phyloP scores from a whole-genome alignment of 306 rosid species.

The Hylodesmum podocarpum region DNA sequence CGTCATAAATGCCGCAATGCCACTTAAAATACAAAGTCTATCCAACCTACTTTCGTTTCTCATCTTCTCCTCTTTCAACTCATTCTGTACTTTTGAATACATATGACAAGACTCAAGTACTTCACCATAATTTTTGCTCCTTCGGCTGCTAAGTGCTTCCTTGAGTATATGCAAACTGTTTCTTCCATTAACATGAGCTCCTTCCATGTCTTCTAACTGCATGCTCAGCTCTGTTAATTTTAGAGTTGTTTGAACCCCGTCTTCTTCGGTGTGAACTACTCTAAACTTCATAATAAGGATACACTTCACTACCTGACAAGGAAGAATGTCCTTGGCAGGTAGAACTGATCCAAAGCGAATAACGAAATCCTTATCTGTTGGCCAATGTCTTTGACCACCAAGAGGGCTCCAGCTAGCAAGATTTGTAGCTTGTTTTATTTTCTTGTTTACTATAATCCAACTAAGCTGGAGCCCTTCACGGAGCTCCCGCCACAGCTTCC shows the following conservation, averaged over 20 bases:
- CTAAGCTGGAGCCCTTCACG: constrained; percentile 64
- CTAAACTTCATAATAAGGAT: constrained; percentile 69
- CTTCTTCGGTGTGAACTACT: constrained; percentile 52
- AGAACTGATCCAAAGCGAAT: constrained; percentile 77
- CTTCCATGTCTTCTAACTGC: constrained; percentile 84
- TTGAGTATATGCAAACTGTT: constrained; percentile 66
- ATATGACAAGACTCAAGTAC: constrained; percentile 63
- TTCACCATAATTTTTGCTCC: constrained; percentile 67
- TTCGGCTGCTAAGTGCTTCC: constrained; percentile 62
- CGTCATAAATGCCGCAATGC: constrained; percentile 43
- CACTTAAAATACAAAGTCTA: constrained; percentile 39
- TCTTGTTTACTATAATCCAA: constrained; percentile 71
- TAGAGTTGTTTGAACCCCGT: constrained; percentile 48
- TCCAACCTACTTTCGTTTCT: constrained; percentile 66
- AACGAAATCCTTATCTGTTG: constrained; percentile 72
- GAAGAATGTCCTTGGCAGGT: constrained; percentile 72
- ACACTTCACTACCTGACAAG: constrained; percentile 69
- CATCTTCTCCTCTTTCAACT: constrained; percentile 80
- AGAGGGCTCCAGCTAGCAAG: constrained; percentile 81
- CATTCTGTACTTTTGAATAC: constrained; percentile 67
- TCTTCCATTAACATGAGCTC: constrained; percentile 65
- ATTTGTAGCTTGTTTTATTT: constrained; percentile 74
- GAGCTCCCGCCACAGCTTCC: constrained; percentile 76
- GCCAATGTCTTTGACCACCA: constrained; percentile 87
- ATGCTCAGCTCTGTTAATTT: constrained; percentile 75